A percentile compares a stretch with the other conserved stretches of the same genome.
Evolutionary conservation across 2,329 filamentous ascomycete species (phyloP).

Genomic region (Myriosclerotinia duriaeana): DNA sequence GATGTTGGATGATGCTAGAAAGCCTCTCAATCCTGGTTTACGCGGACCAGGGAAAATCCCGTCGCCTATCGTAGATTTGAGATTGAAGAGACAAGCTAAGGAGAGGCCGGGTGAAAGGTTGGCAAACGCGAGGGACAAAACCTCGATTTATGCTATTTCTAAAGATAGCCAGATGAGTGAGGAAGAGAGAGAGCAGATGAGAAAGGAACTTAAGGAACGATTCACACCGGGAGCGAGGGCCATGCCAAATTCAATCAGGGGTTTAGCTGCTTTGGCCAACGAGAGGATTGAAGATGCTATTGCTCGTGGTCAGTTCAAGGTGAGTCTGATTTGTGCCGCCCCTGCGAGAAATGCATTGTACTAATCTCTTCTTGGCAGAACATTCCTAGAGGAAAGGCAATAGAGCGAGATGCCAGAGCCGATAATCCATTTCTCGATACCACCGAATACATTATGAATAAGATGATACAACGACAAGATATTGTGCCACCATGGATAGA

Average conservation of each 20-base stretch:
- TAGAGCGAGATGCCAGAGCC: conserved; percentile 79
- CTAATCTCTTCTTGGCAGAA: conserved; percentile 49
- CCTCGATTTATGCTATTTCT: conserved; percentile 54
- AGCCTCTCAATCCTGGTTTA: conserved; percentile 58
- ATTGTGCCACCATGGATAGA: conserved; percentile 98
- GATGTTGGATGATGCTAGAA: conserved; percentile 79
- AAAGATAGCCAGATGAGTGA: conserved; percentile 59
- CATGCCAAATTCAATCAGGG: conserved; percentile 74
- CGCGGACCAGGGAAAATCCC: conserved; percentile 49
- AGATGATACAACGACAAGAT: conserved; percentile 95
- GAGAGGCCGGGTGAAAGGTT: conserved; percentile 49
- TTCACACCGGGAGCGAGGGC: conserved; percentile 71
- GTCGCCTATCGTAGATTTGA: conserved; percentile 53
- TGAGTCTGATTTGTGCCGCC: conserved; percentile 21
- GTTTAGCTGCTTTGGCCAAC: conserved; percentile 80
- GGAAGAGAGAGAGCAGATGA: conserved; percentile 69
- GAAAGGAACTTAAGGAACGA: conserved; percentile 73
- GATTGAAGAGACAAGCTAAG: conserved; percentile 46
- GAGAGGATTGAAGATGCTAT: conserved; percentile 94
- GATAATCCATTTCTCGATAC: conserved; percentile 91
- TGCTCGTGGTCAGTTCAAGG: conserved; percentile 79
- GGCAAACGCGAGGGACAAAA: conserved; percentile 58
- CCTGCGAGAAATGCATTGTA: background rate
- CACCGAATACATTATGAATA: conserved; percentile 97
- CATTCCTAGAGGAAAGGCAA: conserved; percentile 73